Evolutionary conservation across 1,139 yeast genomes (phyloP).

Genomic region (Geotrichum aggregatum): DNA sequence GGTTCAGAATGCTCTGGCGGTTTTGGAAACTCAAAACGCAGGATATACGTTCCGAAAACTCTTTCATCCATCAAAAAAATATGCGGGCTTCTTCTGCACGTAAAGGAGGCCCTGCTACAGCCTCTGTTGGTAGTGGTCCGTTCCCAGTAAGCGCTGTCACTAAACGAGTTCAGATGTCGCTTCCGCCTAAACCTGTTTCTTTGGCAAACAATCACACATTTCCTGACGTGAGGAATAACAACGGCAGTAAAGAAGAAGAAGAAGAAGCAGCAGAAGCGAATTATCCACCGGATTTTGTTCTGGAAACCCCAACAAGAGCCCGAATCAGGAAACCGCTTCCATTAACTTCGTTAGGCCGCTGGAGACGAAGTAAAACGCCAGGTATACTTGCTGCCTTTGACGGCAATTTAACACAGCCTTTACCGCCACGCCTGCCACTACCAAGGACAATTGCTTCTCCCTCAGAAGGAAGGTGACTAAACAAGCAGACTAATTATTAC

Average conservation of each 20-base stretch:
- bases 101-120: too few relatives aligned
- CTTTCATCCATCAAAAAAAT: conserved; percentile 8
- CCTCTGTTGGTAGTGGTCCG: too few relatives aligned
- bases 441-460: not conserved
- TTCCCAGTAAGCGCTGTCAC: not conserved
- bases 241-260: too few relatives aligned
- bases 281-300: conserved; percentile 6
- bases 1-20: conserved; percentile 28
- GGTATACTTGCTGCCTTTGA: not conserved
- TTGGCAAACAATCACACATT: not conserved
- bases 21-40: conserved; percentile 25
- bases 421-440: too few relatives aligned
- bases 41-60: conserved; percentile 6
- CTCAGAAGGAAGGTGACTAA: conserved; percentile 1
- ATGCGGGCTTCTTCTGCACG: not conserved
- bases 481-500: too few relatives aligned
- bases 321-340: conserved; percentile 13
- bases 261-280: too few relatives aligned
- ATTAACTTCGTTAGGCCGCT: conserved; percentile 16
- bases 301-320: conserved; percentile 18
- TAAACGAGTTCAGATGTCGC: conserved; percentile 3
- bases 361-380: conserved; percentile 15
- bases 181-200: not conserved
- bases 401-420: not conserved
- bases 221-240: not conserved